These are phyloP conservation scores for Astraeus odoratus DNA, from an alignment of 768 basidiomycete genomes.

Conservation along the genomic window DNA sequence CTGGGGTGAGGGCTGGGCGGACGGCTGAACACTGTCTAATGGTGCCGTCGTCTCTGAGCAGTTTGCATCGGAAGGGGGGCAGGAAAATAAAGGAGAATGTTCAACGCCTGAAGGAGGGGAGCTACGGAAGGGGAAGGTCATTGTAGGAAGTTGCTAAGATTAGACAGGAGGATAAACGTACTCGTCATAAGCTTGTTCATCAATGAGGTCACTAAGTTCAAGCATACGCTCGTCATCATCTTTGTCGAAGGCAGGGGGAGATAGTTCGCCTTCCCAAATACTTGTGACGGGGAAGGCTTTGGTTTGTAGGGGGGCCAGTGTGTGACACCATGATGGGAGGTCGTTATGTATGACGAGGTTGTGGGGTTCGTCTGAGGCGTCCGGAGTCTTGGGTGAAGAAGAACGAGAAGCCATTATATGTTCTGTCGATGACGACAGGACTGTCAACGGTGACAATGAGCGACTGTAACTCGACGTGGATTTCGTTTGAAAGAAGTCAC, in stretches of 20 bases:
- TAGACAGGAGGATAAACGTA: constrained; percentile 30
- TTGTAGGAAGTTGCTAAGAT: constrained; percentile 2
- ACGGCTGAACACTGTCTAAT: constrained; percentile 27
- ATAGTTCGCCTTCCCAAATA: constrained; percentile 38
- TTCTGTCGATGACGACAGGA: constrained; percentile 35
- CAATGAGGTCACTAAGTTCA: constrained; percentile 64
- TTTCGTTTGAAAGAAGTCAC: too few species aligned
- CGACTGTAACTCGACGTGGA: too few species aligned
- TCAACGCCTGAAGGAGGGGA: constrained; percentile 17
- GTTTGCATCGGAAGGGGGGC: constrained; percentile 24
- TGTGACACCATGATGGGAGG: constrained; percentile 51
- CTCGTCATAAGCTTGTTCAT: constrained; percentile 73
- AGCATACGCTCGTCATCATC: constrained; percentile 52
- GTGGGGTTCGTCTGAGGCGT: constrained; percentile 48
- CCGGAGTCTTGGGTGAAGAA: constrained; percentile 66
- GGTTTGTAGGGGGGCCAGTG: constrained; percentile 31
- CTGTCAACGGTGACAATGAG: constrained; percentile 49
- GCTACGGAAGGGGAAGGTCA: constrained; percentile 7
- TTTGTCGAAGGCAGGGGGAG: constrained; percentile 36
- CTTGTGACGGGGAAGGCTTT: constrained; percentile 34
- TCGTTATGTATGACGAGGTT: constrained; percentile 44
- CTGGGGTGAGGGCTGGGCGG: constrained; percentile 22
- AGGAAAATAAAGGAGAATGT: constrained; percentile 7
- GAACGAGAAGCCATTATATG: constrained; percentile 52
- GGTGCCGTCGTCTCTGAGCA: constrained; percentile 27